Evolutionary conservation across 345 rosid genomes (phyloP).

Genomic region (Gossypium arboreum): DNA sequence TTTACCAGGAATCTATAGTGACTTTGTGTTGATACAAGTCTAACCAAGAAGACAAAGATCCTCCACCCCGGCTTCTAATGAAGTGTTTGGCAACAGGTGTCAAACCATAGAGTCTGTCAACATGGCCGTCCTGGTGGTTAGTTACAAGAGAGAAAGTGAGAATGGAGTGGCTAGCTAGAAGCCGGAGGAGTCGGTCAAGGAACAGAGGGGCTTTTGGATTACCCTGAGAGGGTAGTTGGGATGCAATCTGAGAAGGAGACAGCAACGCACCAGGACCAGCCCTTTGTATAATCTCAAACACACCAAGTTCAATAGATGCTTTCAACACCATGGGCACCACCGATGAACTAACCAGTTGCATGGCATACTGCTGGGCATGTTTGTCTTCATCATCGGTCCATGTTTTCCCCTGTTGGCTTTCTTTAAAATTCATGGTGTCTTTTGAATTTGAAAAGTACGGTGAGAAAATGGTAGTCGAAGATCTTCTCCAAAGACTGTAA

Average conservation of each 20-base stretch:
- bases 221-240: slow-evolving; percentile 16
- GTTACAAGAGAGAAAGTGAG: slow-evolving; percentile 21
- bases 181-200: slow-evolving; percentile 40
- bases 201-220: slow-evolving; percentile 21
- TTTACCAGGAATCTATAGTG: slow-evolving; percentile 19
- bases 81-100: slow-evolving; percentile 37
- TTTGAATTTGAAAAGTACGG: neutral
- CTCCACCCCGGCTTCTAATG: slow-evolving; percentile 20
- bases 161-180: slow-evolving; percentile 35
- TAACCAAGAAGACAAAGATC: slow-evolving; percentile 23
- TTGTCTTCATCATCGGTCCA: slow-evolving; percentile 5
- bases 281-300: slow-evolving; percentile 29
- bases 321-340: slow-evolving; percentile 40
- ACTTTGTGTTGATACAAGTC: slow-evolving; percentile 25
- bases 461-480: neutral
- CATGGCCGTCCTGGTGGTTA: neutral
- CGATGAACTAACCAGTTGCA: slow-evolving; percentile 36
- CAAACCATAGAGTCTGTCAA: slow-evolving; percentile 23
- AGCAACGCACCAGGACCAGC: slow-evolving; percentile 35
- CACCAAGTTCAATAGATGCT: slow-evolving; percentile 34
- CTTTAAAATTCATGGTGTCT: neutral
- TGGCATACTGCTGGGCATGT: slow-evolving; percentile 21
- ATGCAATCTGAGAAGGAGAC: slow-evolving; percentile 32
- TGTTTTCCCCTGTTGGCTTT: neutral
- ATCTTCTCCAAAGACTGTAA: neutral